phyloP scores from a whole-genome alignment of 805 yeast genomes.

The Wickerhamiella shivajii region DNA sequence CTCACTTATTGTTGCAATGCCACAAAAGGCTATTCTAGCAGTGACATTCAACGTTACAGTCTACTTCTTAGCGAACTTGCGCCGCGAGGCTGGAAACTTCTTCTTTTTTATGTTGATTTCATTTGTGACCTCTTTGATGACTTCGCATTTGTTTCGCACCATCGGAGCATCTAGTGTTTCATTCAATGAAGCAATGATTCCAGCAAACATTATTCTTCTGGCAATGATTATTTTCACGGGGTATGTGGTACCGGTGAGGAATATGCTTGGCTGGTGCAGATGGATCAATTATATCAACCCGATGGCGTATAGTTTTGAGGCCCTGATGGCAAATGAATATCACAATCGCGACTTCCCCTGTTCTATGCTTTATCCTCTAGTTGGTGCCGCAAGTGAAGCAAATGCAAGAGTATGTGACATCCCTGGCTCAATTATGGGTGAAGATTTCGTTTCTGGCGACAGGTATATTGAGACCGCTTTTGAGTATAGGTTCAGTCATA shows the following conservation, averaged over 20 bases:
- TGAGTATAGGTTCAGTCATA: slow-evolving; percentile 37
- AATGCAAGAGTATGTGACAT: no score
- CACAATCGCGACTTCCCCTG: slow-evolving; percentile 35
- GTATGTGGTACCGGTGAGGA: slow-evolving; percentile 39
- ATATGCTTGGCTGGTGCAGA: slow-evolving; percentile 57
- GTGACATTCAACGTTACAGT: slow-evolving; percentile 33
- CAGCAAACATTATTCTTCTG: slow-evolving; percentile 41
- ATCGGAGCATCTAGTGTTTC: slow-evolving; percentile 38
- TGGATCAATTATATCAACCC: slow-evolving; percentile 51
- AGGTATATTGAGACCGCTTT: slow-evolving; percentile 35
- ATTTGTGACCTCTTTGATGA: slow-evolving; percentile 30
- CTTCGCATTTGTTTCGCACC: slow-evolving; percentile 38
- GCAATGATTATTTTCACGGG: slow-evolving; percentile 46
- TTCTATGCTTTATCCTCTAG: slow-evolving; percentile 40
- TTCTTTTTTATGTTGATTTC: slow-evolving; percentile 37
- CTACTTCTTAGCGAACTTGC: slow-evolving; percentile 42
- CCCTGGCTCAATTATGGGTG: no score
- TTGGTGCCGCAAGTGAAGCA: slow-evolving; percentile 26
- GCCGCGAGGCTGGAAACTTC: slow-evolving; percentile 37
- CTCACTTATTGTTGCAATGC: slow-evolving; percentile 43
- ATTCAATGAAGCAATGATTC: slow-evolving; percentile 42
- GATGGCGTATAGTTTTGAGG: neutral
- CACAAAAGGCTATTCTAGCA: slow-evolving; percentile 37
- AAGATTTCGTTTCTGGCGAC: slow-evolving; percentile 38
- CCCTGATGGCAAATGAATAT: neutral